Percentiles rank a stretch among this genome's conserved stretches.
Conservation (phyloP, 306 rosid genomes). For the Sindora glabra region DNA sequence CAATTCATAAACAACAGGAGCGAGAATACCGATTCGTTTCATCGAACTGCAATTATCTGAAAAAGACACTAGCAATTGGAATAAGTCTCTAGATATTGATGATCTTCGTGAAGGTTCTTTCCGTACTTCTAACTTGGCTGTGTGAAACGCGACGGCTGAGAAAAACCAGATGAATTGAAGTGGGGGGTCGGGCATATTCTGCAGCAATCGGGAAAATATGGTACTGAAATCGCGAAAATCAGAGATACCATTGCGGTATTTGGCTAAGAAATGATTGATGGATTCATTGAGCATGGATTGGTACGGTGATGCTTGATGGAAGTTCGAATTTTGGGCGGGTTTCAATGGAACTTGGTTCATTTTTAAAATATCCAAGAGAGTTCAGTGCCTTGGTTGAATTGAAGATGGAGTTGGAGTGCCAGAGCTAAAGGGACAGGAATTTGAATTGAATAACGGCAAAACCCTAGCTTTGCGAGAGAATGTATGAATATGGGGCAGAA, state of each 20-base stretch:
- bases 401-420: neutral
- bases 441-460: neutral
- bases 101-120: constrained; percentile 11
- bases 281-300: constrained; percentile 52
- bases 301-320: constrained; percentile 2
- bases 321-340: constrained; percentile 5
- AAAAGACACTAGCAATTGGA: constrained; percentile 47
- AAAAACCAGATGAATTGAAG: constrained; percentile 54
- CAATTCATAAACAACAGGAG: constrained; percentile 44
- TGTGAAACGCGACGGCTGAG: constrained; percentile 47
- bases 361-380: neutral
- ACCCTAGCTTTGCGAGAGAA: constrained; percentile 28
- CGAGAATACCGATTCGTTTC: constrained; percentile 44
- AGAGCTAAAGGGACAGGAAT: neutral
- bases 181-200: constrained; percentile 36
- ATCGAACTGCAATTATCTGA: constrained; percentile 22
- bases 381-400: neutral
- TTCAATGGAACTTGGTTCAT: constrained; percentile 18
- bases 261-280: constrained; percentile 40
- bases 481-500: neutral
- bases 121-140: constrained; percentile 6
- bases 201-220: constrained; percentile 47
- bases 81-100: constrained; percentile 27
- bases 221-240: constrained; percentile 43
- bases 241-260: constrained; percentile 40